Evolutionary conservation across 2,329 filamentous ascomycete species (phyloP), one percentile per base, ranked within the genome.

Genomic region (Colletotrichum somersetense): DNA sequence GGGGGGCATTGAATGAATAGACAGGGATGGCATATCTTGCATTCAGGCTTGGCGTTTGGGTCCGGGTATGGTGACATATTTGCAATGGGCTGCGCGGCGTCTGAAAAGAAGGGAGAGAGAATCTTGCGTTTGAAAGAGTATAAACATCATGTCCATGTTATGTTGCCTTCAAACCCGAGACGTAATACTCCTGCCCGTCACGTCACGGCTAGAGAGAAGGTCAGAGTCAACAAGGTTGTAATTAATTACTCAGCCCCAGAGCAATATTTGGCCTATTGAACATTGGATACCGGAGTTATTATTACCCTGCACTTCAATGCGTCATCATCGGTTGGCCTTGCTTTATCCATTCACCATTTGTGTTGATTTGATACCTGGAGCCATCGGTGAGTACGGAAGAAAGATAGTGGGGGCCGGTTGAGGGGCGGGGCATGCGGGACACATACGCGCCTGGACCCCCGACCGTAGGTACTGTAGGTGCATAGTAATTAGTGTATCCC

Each of bases 11-110:
- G 63, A 61, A 23, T 48, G 53, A 33, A 73, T 70, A 73, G 71
- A 71, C 62, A 42, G 50, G 67, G 67, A 66, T 57, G 62, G 50
- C 50, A 63, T 48, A 58, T 73, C 40, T 57, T 55, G 67, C 62
- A 69, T 71, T 64, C 16, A 42, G 59, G 69, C 48, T 52, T 58
- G 69, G 69, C 69, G 69, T 72, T 69, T 72, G 59, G 66, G 48
- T 69, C 26, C 38, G 66, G 61, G 69, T 5, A 61, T 48, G 59
- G 46, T 40, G 23, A 33, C 55, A 61, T 55, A 50, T 50, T 56
- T 56, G 55, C 56, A 61, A 67, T 38, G 46, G 69, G 59, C 26
- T 59, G 69, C 53, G 55, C 64, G 69, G 66, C 53, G 59, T 64
- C 66, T 72, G 38, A 35, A 64, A 14, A 38, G 61, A 42, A 61